Evolutionary conservation across 1,139 yeast species (phyloP).

Genomic region (Zygoascus meyerae): DNA sequence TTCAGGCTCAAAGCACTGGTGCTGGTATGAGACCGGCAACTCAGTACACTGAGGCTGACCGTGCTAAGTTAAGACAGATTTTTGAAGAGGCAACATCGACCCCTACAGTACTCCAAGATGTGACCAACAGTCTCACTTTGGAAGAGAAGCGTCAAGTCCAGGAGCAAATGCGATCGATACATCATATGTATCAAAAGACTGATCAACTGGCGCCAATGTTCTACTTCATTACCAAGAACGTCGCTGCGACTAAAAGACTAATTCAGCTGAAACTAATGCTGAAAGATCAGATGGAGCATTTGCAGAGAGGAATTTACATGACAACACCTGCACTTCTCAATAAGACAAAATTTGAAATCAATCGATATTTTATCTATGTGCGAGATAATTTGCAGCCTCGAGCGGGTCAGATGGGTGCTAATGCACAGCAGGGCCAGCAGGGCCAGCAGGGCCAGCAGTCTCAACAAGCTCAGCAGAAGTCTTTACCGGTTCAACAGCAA

Average conservation of each 20-base stretch:
- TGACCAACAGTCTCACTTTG: constrained; percentile 52
- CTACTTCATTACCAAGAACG: constrained; percentile 64
- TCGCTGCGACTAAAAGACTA: constrained; percentile 67
- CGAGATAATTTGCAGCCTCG: constrained; percentile 42
- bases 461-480: constrained; percentile 4
- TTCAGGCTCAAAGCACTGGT: background rate
- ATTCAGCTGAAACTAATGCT: constrained; percentile 77
- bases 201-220: constrained; percentile 76
- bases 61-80: constrained; percentile 52
- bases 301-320: constrained; percentile 56
- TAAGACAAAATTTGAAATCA: constrained; percentile 65
- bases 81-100: constrained; percentile 64
- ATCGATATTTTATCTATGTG: constrained; percentile 68
- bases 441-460: constrained; percentile 13
- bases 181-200: constrained; percentile 61
- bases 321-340: constrained; percentile 66
- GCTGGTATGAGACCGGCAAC: constrained; percentile 10
- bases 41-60: constrained; percentile 41
- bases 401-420: constrained; percentile 2
- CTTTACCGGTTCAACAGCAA: background rate
- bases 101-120: constrained; percentile 61
- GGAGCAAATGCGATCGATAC: constrained; percentile 50
- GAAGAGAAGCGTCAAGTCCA: constrained; percentile 62
- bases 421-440: constrained; percentile 12
- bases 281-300: constrained; percentile 63